Percentiles rank a stretch among this genome's conserved stretches.
Evolutionary conservation across 345 rosid species (phyloP).

Genomic region (Trapa bicornis): DNA sequence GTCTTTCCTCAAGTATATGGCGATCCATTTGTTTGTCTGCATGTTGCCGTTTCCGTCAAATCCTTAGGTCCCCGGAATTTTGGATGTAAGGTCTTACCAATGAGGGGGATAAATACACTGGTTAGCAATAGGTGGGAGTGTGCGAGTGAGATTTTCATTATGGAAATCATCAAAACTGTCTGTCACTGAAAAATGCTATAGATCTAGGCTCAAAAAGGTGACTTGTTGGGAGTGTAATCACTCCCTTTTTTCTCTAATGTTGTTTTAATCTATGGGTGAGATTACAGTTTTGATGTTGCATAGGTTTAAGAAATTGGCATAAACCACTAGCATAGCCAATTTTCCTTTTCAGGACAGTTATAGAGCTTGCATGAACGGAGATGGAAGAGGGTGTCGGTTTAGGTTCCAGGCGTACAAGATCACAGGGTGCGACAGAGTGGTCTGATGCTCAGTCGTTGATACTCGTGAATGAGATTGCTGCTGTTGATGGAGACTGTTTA

Average conservation of each 20-base stretch:
- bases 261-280: not conserved
- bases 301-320: not conserved
- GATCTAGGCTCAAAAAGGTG: not conserved
- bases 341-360: not conserved
- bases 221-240: not conserved
- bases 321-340: not conserved
- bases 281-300: not conserved
- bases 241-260: too few species aligned
- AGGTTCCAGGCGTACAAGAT: conserved; percentile 38
- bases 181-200: not conserved
- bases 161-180: not conserved
- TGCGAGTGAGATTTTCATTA: not conserved
- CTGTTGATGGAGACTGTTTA: conserved; percentile 50
- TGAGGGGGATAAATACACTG: not conserved
- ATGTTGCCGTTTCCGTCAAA: not conserved
- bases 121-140: not conserved
- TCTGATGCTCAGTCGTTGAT: conserved; percentile 28
- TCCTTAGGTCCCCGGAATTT: not conserved
- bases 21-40: not conserved
- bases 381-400: conserved; percentile 15
- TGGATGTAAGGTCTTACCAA: not conserved
- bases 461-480: conserved; percentile 63
- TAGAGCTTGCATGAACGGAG: not conserved
- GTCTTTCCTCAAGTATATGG: not conserved
- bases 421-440: conserved; percentile 61